Evolutionary conservation across 352 stramenopile species (phyloP).

Genomic region (Phytopythium vexans): DNA sequence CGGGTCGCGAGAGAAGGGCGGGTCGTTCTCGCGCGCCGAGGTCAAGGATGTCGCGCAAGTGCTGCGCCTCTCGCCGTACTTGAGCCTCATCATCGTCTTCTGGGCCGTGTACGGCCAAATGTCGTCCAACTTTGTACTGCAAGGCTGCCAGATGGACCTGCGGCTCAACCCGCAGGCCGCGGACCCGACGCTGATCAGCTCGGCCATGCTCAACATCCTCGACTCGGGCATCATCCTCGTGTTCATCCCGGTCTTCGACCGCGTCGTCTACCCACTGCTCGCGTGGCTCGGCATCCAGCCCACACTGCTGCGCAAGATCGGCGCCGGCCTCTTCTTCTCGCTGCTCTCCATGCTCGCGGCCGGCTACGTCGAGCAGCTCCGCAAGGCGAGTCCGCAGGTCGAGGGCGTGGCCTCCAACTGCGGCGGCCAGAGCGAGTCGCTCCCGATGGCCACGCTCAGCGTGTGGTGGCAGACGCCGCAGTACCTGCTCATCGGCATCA

Average conservation of each 20-base stretch:
- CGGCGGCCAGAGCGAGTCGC: slow-evolving; percentile 46
- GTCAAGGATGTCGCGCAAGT: slow-evolving; percentile 79
- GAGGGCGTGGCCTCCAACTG: slow-evolving; percentile 69
- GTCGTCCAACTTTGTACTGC: slow-evolving; percentile 81
- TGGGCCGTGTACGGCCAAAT: slow-evolving; percentile 85
- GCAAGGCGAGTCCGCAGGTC: slow-evolving; percentile 54
- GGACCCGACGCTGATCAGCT: slow-evolving; percentile 64
- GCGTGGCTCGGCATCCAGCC: slow-evolving; percentile 59
- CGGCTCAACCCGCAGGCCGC: slow-evolving; percentile 36
- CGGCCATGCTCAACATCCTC: slow-evolving; percentile 84
- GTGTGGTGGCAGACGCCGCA: slow-evolving; percentile 92
- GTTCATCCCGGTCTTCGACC: slow-evolving; percentile 89
- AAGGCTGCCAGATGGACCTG: slow-evolving; percentile 91
- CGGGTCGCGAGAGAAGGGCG: slow-evolving; percentile 46
- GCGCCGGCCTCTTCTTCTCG: slow-evolving; percentile 77
- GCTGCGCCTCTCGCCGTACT: slow-evolving; percentile 71
- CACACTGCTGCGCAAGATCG: slow-evolving; percentile 88
- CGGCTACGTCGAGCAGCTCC: slow-evolving; percentile 65
- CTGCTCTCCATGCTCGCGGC: slow-evolving; percentile 71
- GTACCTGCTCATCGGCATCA: slow-evolving; percentile 86
- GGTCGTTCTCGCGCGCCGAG: slow-evolving; percentile 48
- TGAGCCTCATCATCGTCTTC: slow-evolving; percentile 85
- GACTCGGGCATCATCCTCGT: slow-evolving; percentile 88
- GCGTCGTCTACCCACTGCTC: slow-evolving; percentile 75
- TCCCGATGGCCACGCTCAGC: slow-evolving; percentile 79